phyloP scores from a whole-genome alignment of 2,329 filamentous ascomycete species.

The Epichloe uncinata region DNA sequence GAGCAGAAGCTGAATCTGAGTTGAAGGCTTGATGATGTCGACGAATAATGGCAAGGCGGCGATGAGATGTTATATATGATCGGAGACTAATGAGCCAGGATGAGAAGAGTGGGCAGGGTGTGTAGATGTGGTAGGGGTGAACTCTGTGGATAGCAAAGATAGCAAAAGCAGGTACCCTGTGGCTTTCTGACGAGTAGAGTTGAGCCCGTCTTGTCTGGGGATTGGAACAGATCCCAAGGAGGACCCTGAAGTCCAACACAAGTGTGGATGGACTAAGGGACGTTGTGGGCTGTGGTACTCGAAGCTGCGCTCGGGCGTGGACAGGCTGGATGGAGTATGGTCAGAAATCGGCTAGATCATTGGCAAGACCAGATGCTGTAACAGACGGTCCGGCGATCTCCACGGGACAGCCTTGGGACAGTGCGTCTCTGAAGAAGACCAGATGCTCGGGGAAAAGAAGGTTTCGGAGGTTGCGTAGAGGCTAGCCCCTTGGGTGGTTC shows the following conservation, averaged over 20 bases:
- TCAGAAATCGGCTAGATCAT: slow-evolving; percentile 10
- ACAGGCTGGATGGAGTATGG: slow-evolving; percentile 8
- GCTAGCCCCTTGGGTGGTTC: neutral
- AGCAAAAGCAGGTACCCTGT: neutral
- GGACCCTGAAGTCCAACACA: slow-evolving; percentile 7
- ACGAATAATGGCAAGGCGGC: slow-evolving; percentile 3
- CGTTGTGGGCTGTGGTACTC: slow-evolving; percentile 2
- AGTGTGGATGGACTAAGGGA: neutral
- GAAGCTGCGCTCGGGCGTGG: slow-evolving; percentile 10
- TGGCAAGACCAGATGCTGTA: slow-evolving; percentile 7
- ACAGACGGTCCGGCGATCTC: slow-evolving; percentile 9
- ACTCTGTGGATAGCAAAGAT: neutral
- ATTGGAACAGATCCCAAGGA: slow-evolving; percentile 5
- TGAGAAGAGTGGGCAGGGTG: slow-evolving; percentile 2
- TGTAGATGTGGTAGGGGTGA: neutral
- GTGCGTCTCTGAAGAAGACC: neutral
- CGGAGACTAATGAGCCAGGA: slow-evolving; percentile 7
- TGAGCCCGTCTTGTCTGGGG: neutral
- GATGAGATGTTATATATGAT: slow-evolving; percentile 9
- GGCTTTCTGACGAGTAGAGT: neutral
- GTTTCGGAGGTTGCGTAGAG: slow-evolving; percentile 5
- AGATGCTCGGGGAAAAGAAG: neutral
- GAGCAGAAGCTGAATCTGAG: neutral
- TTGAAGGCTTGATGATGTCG: slow-evolving; percentile 4
- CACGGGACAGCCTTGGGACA: slow-evolving; percentile 2